These are phyloP conservation scores for Populus hybrid DNA, from an alignment of 441 rosid genomes.

Conservation along the genomic window DNA sequence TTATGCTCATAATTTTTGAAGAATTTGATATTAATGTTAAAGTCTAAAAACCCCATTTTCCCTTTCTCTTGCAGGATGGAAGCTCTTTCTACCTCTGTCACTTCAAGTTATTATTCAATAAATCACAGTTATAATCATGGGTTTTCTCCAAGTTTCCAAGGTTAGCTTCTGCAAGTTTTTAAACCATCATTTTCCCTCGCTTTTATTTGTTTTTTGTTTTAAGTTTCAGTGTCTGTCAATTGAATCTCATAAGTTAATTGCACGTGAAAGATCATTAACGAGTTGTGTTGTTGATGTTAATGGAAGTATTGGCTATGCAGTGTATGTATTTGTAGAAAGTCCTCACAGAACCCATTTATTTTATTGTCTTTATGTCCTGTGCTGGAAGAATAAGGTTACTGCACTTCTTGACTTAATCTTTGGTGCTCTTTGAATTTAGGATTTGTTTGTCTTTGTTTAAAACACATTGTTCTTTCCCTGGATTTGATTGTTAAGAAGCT, in stretches of 20 bases:
- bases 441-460: not conserved
- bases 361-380: not conserved
- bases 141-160: slow-evolving; percentile 27
- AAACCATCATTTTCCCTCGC: not conserved
- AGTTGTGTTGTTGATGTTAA: not conserved
- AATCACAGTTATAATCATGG: slow-evolving; percentile 13
- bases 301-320: not conserved
- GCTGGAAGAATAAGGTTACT: not conserved
- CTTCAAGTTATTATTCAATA: not conserved
- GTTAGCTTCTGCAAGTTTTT: slow-evolving; percentile 18
- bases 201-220: not conserved
- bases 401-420: not conserved
- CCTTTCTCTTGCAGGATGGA: slow-evolving; percentile 26
- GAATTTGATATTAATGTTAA: not conserved
- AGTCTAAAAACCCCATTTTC: not conserved
- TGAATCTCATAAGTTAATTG: not conserved
- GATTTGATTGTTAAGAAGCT: not conserved
- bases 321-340: slow-evolving; percentile 29
- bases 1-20: not conserved
- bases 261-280: not conserved
- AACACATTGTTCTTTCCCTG: not conserved
- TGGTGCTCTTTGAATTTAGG: not conserved
- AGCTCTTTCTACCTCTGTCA: slow-evolving; percentile 10
- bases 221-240: not conserved
- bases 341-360: not conserved